phyloP scores from a whole-genome alignment of 208 protist species.

The Phytomonas sp. region DNA sequence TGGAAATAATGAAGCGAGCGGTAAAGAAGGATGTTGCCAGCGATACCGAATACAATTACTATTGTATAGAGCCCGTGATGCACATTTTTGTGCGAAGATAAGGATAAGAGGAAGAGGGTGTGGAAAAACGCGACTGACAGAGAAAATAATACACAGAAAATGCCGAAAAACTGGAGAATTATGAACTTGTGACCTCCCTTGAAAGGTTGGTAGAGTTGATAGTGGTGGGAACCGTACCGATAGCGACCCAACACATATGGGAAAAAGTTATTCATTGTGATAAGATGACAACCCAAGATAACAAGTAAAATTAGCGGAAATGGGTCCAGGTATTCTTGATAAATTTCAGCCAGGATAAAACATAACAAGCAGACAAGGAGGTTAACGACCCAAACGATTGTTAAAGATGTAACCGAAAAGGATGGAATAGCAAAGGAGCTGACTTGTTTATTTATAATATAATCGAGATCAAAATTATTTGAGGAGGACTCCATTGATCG shows the following conservation, averaged over 20 bases:
- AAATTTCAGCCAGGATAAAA: conserved; percentile 50
- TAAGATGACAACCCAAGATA: conserved; percentile 29
- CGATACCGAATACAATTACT: conserved; percentile 20
- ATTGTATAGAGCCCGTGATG: conserved; percentile 39
- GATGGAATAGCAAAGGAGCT: conserved; percentile 1
- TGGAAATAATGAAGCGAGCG: conserved; percentile 52
- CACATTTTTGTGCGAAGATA: neutral
- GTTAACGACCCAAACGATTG: conserved; percentile 41
- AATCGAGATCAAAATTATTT: neutral
- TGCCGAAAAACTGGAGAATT: conserved; percentile 61
- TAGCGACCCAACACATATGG: conserved; percentile 43
- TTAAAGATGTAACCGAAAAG: conserved; percentile 57
- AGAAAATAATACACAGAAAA: conserved; percentile 21
- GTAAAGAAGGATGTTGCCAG: conserved; percentile 50
- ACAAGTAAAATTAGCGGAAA: conserved; percentile 53
- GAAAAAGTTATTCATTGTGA: conserved; percentile 30
- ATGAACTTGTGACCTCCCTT: conserved; percentile 60
- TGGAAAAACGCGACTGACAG: conserved; percentile 14
- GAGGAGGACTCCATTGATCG: neutral
- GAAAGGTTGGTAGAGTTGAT: conserved; percentile 79
- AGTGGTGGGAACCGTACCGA: conserved; percentile 30
- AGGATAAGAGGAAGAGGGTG: neutral
- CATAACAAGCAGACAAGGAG: conserved; percentile 36
- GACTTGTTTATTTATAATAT: conserved; percentile 5
- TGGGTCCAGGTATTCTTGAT: conserved; percentile 25